These are phyloP conservation scores for Leccinum truebloodii DNA, from an alignment of 768 basidiomycete genomes.

Conservation along the genomic window DNA sequence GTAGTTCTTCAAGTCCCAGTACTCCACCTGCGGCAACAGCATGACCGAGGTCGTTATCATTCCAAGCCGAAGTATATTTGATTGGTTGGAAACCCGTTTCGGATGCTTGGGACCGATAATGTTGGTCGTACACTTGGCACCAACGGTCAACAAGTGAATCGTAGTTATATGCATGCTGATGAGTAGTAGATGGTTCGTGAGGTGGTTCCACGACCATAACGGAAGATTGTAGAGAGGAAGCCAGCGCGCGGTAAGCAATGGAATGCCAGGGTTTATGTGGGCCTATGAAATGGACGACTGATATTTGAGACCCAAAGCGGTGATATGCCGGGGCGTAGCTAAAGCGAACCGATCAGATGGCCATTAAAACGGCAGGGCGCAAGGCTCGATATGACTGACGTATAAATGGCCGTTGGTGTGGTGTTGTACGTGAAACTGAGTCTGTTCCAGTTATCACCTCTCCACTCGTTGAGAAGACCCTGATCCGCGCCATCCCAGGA, in stretches of 20 bases:
- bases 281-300: constrained; percentile 92
- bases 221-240: constrained; percentile 37
- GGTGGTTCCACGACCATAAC: constrained; percentile 32
- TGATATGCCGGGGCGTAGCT: constrained; percentile 97
- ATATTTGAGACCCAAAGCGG: constrained; percentile 86
- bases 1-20: constrained; percentile 45
- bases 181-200: constrained; percentile 11
- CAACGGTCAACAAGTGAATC: constrained; percentile 84
- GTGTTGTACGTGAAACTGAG: constrained; percentile 98
- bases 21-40: constrained; percentile 19
- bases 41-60: constrained; percentile 36
- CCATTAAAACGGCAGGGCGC: constrained; percentile 25
- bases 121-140: constrained; percentile 87
- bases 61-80: constrained; percentile 77
- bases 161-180: constrained; percentile 68
- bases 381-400: constrained; percentile 54
- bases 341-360: constrained; percentile 27
- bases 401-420: constrained; percentile 95
- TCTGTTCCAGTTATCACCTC: constrained; percentile 82
- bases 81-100: constrained; percentile 49
- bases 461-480: constrained; percentile 95
- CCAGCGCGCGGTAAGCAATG: constrained; percentile 67
- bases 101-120: constrained; percentile 66
- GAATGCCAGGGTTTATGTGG: constrained; percentile 94
- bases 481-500: constrained; percentile 99